phyloP scores from a whole-genome alignment of 495 filamentous ascomycete genomes.

The Aspergillus incahuasiensis region DNA sequence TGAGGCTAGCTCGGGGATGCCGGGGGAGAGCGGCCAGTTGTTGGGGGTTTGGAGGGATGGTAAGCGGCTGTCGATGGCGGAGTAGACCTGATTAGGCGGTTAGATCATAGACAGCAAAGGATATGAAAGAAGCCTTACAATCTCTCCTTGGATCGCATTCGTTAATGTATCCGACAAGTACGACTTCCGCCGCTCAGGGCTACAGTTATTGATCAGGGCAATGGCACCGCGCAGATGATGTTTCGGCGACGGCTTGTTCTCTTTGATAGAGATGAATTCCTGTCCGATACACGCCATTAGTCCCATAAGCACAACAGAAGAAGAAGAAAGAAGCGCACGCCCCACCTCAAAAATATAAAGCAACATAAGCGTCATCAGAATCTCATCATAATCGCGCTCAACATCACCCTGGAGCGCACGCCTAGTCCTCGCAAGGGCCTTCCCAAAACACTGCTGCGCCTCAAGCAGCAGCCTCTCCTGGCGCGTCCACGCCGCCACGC shows the following conservation, averaged over 20 bases:
- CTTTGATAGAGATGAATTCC: slow-evolving; percentile 30
- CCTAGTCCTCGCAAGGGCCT: slow-evolving; percentile 51
- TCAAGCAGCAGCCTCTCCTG: slow-evolving; percentile 35
- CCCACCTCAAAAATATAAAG: slow-evolving; percentile 66
- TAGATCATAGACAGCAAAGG: slow-evolving; percentile 2
- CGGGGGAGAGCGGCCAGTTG: slow-evolving; percentile 24
- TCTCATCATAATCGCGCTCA: slow-evolving; percentile 46
- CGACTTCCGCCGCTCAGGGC: slow-evolving; percentile 12
- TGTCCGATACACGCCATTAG: slow-evolving; percentile 9
- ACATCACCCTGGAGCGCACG: slow-evolving; percentile 47
- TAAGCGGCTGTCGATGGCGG: slow-evolving; percentile 17
- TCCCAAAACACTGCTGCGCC: slow-evolving; percentile 34
- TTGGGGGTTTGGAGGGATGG: slow-evolving; percentile 26
- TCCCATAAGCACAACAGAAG: no score
- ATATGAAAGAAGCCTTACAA: slow-evolving; percentile 23
- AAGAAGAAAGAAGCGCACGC: no score
- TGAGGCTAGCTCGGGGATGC: slow-evolving; percentile 16
- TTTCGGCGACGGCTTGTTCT: slow-evolving; percentile 20
- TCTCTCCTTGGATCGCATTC: slow-evolving; percentile 28
- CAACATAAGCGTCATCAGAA: slow-evolving; percentile 58
- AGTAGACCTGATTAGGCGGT: slow-evolving; percentile 25
- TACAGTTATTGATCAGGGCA: slow-evolving; percentile 29
- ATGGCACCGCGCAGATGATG: slow-evolving; percentile 33
- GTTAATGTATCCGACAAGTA: slow-evolving; percentile 18
- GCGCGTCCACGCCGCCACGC: slow-evolving; percentile 39